Base-by-base conservation (phyloP, 805 yeast genomes). In the Kregervanrija delftensis region DNA sequence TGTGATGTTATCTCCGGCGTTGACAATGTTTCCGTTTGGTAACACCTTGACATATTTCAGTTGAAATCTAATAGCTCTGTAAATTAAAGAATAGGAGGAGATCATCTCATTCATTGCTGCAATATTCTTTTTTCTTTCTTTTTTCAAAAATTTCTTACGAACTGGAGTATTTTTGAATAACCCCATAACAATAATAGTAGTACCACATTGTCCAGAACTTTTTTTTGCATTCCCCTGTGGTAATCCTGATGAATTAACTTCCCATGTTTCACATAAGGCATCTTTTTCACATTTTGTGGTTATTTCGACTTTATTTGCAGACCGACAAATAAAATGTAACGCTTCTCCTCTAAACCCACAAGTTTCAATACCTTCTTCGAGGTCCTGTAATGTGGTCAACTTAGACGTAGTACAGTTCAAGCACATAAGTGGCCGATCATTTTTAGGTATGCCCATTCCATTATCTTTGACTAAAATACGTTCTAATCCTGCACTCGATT, bases 271-370 rank as follows among this genome's bases (percentile, higher is more conserved):
- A 1, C 63, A 70, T 22, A 60, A 48, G 1, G 30, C 30, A n/a
- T 69, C 73, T 0, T 43, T 37, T 4, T 37, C 13, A 2, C 67
- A 60, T 43, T 55, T 64, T 0, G 71, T 60, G 9, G 51, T 51
- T 0, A 71, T 55, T 35, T 59, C 58, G 49, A 69, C 40, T 0
- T 58, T 40, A 1, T 64, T 62, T 14, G 59, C 53, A 17, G 65
- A 46, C 38, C 53, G 65, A 22, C 67, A 59, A 16, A 76, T 53
- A 36, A 63, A 59, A 50, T 62, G 64, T 8, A 77, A 53, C 0
- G 79, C 77, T 47, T 73, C 74, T 8, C 81, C 82, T 54, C 77
- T 60, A 48, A 71, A 75, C 0, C 81, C 80, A 42, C 70, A 59
- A 0, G 76, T 61, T 1, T 45, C 22, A 5, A 66, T 42, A 2